Conservation (phyloP, 257 asterid species). For the Jasminum sambac region DNA sequence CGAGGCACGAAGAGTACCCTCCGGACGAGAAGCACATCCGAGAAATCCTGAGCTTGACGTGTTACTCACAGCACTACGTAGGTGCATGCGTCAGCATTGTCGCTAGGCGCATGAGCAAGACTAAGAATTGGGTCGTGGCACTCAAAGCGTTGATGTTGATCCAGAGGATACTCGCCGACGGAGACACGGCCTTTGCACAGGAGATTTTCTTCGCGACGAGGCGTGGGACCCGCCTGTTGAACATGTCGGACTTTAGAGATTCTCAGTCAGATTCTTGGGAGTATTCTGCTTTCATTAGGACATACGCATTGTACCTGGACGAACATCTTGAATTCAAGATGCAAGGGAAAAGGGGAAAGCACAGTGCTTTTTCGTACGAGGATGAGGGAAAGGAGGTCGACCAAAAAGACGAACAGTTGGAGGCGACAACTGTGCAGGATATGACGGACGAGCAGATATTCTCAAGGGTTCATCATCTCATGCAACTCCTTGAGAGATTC, state of each 20-base stretch:
- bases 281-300: constrained; percentile 76
- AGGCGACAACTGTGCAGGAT: constrained; percentile 54
- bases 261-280: constrained; percentile 73
- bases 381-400: constrained; percentile 38
- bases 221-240: constrained; percentile 85
- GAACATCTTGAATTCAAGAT: constrained; percentile 77
- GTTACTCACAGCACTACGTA: constrained; percentile 69
- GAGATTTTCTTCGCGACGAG: constrained; percentile 89
- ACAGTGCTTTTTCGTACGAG: constrained; percentile 38
- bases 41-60: constrained; percentile 68
- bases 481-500: constrained; percentile 79
- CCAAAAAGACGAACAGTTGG: constrained; percentile 23
- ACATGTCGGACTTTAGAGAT: constrained; percentile 83
- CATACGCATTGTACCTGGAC: constrained; percentile 73
- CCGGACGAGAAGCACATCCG: constrained; percentile 79
- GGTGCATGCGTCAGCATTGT: constrained; percentile 63
- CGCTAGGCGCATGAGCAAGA: constrained; percentile 77
- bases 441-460: constrained; percentile 58
- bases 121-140: constrained; percentile 91
- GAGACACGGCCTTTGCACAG: constrained; percentile 69
- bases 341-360: constrained; percentile 63
- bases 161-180: constrained; percentile 76
- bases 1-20: constrained; percentile 89
- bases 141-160: constrained; percentile 72
- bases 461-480: constrained; percentile 62